phyloP scores from a whole-genome alignment of 2,329 filamentous ascomycete genomes.

The Arthrobotrys megalospora region DNA sequence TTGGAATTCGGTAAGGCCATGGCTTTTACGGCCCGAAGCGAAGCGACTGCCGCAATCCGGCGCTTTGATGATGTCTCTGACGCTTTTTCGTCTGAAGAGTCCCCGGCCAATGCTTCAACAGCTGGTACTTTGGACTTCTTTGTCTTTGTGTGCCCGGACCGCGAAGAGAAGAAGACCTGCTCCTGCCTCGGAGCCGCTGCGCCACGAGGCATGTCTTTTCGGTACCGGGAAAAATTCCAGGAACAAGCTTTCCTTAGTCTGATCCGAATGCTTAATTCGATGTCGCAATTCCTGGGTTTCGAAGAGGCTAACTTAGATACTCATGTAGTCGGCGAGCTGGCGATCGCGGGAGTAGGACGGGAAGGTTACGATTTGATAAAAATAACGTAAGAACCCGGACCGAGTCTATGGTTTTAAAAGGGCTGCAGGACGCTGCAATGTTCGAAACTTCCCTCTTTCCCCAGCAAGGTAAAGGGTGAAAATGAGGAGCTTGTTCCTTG shows the following conservation, averaged over 20 bases:
- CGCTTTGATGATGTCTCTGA: constrained; percentile 47
- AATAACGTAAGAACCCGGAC: constrained; percentile 54
- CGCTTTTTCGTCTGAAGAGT: constrained; percentile 24
- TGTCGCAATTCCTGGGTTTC: constrained; percentile 21
- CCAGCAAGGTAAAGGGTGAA: constrained; percentile 18
- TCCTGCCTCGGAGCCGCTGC: constrained; percentile 56
- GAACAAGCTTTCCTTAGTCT: constrained; percentile 22
- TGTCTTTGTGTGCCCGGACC: constrained; percentile 47
- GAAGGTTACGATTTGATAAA: constrained; percentile 51
- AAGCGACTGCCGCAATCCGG: constrained; percentile 54
- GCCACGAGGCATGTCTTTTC: constrained; percentile 46
- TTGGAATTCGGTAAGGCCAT: constrained; percentile 57
- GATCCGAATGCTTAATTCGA: constrained; percentile 5
- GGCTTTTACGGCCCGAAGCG: constrained; percentile 42
- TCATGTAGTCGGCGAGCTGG: constrained; percentile 53
- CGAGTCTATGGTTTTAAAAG: constrained; percentile 40
- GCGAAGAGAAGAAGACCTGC: constrained; percentile 58
- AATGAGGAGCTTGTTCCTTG: constrained; percentile 8
- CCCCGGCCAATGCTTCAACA: constrained; percentile 9
- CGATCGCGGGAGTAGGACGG: constrained; percentile 47
- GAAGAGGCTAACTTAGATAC: constrained; percentile 13
- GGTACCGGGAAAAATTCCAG: constrained; percentile 1
- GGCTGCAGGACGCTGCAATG: constrained; percentile 4
- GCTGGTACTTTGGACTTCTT: constrained; percentile 43
- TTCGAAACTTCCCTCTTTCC: constrained; percentile 31